Base-by-base conservation (phyloP, 352 stramenopile genomes). In the Globisporangium sylvaticum region DNA sequence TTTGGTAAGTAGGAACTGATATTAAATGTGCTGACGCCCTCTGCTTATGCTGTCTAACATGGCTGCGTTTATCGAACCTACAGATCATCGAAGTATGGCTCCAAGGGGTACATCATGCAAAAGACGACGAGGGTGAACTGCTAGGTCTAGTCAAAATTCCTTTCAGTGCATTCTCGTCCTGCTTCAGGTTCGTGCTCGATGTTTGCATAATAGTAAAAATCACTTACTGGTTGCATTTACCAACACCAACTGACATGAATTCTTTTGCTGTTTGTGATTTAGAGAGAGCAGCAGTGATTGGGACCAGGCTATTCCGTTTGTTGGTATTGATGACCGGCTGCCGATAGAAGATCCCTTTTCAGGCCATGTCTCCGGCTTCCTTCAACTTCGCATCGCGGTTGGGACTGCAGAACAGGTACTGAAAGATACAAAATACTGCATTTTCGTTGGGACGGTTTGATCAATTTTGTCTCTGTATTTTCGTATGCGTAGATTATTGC, bases 341-440 rank as follows among this genome's bases (percentile, higher is more conserved):
- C 66, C 72, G 15, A 71, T 91, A 42, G 62, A 79, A 1, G 76
- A 91, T 65, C 77, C 72, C 2, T 80, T 91, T 24, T 75, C 70
- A 4, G 79, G 79, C 0, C 32, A 64, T n/a, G 29, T 52, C 0
- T 64, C 60, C n/a, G 83, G 83, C 2, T 61, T 68, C 31, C 48
- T 91, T 12, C 74, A 72, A 18, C 61, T 69, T 55, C 66, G 74
- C 31, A 44, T 83, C 31, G 77, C 72, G 14, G 50, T 87, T 18
- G 83, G 83, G 1, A 88, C 83, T 32, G 72, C 76, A 29, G 79
- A 91, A 25, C 83, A 91, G 68, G 72, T 91, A 68, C 27, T 20
- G 3, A 27, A 27, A 24, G 37, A n/a, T 10, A 18, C 1, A 29
- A 39, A 6, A 14, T 4, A 48, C n/a, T 20, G 10, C 12, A 1